phyloP scores from a whole-genome alignment of 331 rosid species.

The Pyrus hybrid region DNA sequence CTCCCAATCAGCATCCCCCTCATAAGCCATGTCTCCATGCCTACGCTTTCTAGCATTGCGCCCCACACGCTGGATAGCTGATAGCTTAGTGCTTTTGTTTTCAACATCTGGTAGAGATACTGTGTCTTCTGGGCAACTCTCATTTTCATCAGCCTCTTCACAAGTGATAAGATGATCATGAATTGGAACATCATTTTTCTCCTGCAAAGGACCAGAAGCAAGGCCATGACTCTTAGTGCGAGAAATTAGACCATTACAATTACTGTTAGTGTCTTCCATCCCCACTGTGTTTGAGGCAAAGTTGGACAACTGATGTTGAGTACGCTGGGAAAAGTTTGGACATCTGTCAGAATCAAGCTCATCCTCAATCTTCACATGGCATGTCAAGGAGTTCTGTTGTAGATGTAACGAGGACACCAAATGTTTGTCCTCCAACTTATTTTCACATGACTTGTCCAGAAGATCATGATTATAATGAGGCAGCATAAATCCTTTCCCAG shows the following conservation, averaged over 20 bases:
- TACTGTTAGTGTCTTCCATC: slow-evolving; percentile 15
- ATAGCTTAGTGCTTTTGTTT: slow-evolving; percentile 41
- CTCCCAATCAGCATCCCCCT: slow-evolving; percentile 98
- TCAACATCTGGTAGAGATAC: slow-evolving; percentile 42
- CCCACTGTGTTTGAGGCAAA: background rate
- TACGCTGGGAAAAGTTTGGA: background rate
- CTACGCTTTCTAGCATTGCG: slow-evolving; percentile 63
- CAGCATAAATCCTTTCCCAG: slow-evolving; percentile 15
- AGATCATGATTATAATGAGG: slow-evolving; percentile 25
- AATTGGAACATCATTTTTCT: slow-evolving; percentile 8
- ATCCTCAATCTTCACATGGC: slow-evolving; percentile 15
- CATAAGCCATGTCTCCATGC: slow-evolving; percentile 98
- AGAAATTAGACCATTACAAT: slow-evolving; percentile 17
- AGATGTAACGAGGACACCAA: slow-evolving; percentile 12
- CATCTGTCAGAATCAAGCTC: slow-evolving; percentile 23
- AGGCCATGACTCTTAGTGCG: slow-evolving; percentile 20
- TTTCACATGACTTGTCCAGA: slow-evolving; percentile 23
- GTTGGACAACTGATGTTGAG: background rate
- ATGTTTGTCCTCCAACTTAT: slow-evolving; percentile 6
- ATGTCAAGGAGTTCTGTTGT: slow-evolving; percentile 6
- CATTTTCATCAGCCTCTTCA: slow-evolving; percentile 48
- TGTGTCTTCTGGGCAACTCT: slow-evolving; percentile 43
- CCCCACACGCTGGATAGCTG: slow-evolving; percentile 33
- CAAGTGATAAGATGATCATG: slow-evolving; percentile 16
- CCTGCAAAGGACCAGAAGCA: slow-evolving; percentile 7